Percentiles rank a stretch among this genome's conserved stretches.
Evolutionary conservation across 208 protist species (phyloP).

Genomic region (Endotrypanum monterogeii): DNA sequence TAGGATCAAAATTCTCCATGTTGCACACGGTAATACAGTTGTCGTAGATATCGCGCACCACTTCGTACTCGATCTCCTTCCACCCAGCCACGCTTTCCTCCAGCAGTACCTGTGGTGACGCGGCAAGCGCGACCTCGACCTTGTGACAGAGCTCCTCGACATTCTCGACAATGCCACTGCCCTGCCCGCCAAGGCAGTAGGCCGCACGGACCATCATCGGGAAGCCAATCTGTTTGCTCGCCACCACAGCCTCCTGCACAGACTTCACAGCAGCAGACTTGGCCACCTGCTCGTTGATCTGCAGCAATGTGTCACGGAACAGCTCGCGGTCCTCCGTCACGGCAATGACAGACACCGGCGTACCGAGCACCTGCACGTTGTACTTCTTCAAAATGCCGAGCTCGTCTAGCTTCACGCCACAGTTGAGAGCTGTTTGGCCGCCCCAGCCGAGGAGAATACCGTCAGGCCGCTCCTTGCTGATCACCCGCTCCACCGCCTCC

Average conservation of each 20-base stretch:
- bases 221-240: conserved; percentile 89
- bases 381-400: conserved; percentile 93
- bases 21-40: conserved; percentile 99
- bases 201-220: conserved; percentile 98
- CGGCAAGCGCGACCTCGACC: conserved; percentile 86
- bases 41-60: conserved; percentile 97
- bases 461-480: conserved; percentile 95
- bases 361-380: conserved; percentile 96
- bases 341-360: conserved; percentile 94
- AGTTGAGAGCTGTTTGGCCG: conserved; percentile 99
- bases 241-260: conserved; percentile 71
- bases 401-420: conserved; percentile 95
- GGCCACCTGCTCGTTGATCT: conserved; percentile 96
- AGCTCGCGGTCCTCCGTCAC: conserved; percentile 98
- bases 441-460: conserved; percentile 97
- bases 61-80: conserved; percentile 99
- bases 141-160: conserved; percentile 78
- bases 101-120: conserved; percentile 95
- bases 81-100: conserved; percentile 98
- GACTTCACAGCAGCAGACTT: conserved; percentile 80
- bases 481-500: conserved; percentile 94
- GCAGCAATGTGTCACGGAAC: conserved; percentile 95
- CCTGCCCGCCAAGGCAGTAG: conserved; percentile 97
- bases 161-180: conserved; percentile 96
- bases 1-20: conserved; percentile 99